Base-by-base conservation (phyloP, 441 rosid species). In the Flueggea neowawraea region DNA sequence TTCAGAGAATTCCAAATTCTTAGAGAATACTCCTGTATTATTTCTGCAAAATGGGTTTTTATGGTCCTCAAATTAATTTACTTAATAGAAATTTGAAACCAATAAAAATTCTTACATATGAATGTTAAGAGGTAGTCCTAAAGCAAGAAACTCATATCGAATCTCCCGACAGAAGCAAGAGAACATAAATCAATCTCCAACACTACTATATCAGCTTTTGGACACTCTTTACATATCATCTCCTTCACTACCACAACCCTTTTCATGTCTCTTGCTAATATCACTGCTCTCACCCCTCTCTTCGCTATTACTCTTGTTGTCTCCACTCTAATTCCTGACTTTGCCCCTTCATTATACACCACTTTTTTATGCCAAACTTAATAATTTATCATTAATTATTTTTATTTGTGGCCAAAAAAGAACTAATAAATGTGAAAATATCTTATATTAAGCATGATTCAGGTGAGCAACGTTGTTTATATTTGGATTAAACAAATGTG, bases 311-410 rank as follows among this genome's bases (percentile, higher is more conserved):
- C 93, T 67, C 87, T 88, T 3, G 93, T 91, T 1, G 97, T 90
- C 69, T 94, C 98, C 4, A 80, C 85, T 66, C 98, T 97, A 52
- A 94, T 90, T 0, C 98, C 98, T 10, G 98, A 94, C 8, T 96
- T 88, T 2, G 93, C 95, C 69, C 98, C 98, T 94, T 61, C 32
- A 12, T 6, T 11, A 43, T 43, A 11, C 45, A 43, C 45, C 45
- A 43, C 28, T 22, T 22, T 22, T 22, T 22, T 22, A 22, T 22
- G 28, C 2, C 28, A 22, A 22, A 22, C 28, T 22, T 22, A 22
- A 22, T 22, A 22, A 22, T 22, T 22, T 22, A 22, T 22, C 28
- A 22, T 22, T 22, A 22, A 22, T 22, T 22, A 22, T 22, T 22
- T 22, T 22, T 1, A 22, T 22, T n/a, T 22, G 28, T 2, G n/a